phyloP scores from a whole-genome alignment of 129 eudicot species.

The Gnaphalium uliginosum region DNA sequence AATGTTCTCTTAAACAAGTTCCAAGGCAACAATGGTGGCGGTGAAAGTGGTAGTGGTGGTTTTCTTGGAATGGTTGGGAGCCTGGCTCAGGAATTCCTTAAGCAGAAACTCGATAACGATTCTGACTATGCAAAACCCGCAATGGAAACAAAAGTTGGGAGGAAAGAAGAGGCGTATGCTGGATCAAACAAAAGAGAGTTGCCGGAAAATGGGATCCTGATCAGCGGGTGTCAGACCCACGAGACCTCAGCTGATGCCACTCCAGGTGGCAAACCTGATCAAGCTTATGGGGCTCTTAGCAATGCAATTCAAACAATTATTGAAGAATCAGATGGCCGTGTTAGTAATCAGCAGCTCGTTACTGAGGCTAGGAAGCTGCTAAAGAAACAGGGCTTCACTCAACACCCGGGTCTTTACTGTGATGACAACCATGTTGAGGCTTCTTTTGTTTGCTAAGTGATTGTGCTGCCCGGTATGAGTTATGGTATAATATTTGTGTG shows the following conservation, averaged over 20 bases:
- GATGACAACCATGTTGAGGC: conserved; percentile 54
- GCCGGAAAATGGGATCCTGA: conserved; percentile 68
- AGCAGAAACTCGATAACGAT: conserved; percentile 75
- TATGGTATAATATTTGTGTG: conserved; percentile 6
- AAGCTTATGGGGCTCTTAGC: conserved; percentile 94
- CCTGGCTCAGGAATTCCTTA: conserved; percentile 77
- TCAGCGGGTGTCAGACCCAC: conserved; percentile 94
- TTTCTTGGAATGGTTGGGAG: conserved; percentile 79
- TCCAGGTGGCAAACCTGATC: conserved; percentile 62
- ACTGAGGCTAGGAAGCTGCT: conserved; percentile 65
- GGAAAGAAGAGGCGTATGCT: conserved; percentile 60
- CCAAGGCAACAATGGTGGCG: conserved; percentile 34
- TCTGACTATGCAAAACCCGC: conserved; percentile 56
- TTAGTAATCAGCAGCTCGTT: conserved; percentile 64
- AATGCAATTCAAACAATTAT: conserved; percentile 80
- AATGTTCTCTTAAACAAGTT: conserved; percentile 71
- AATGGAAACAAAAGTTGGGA: conserved; percentile 42
- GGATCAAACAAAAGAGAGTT: conserved; percentile 44
- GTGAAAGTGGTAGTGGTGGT: conserved; percentile 47
- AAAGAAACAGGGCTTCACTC: conserved; percentile 84
- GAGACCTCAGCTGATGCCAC: conserved; percentile 96
- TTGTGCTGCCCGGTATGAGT: not conserved
- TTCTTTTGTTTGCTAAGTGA: conserved; percentile 53
- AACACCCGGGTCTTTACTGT: conserved; percentile 92
- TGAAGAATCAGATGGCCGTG: conserved; percentile 46